phyloP scores from a whole-genome alignment of 75 land plant genomes.

The Picea sitchensis region DNA sequence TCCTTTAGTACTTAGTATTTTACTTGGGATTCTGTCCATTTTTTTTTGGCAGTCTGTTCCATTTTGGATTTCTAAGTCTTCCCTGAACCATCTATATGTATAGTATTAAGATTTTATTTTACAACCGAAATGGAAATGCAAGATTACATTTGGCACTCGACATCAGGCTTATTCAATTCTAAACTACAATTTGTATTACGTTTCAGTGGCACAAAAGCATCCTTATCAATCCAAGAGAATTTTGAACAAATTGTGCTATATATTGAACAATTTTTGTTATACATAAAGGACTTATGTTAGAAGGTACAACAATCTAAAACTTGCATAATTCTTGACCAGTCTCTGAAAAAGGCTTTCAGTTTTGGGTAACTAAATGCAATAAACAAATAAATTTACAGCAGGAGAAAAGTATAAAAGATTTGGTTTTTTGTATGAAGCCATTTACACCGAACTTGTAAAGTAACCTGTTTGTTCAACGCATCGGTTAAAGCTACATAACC shows the following conservation, averaged over 20 bases:
- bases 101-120: background rate
- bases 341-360: background rate
- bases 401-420: background rate
- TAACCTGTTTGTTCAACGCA: too few species aligned
- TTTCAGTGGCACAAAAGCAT: slow-evolving; percentile 1
- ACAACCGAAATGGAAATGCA: background rate
- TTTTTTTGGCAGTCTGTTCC: background rate
- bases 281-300: slow-evolving; percentile 6
- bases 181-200: background rate
- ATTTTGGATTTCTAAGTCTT: background rate
- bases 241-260: slow-evolving; percentile 4
- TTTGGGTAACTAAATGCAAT: background rate
- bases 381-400: background rate
- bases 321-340: background rate
- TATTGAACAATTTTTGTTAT: too few species aligned
- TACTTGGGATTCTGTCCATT: background rate
- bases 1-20: background rate
- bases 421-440: background rate
- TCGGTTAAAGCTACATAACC: too few species aligned
- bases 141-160: background rate
- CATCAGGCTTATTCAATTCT: background rate
- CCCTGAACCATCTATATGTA: background rate
- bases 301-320: background rate
- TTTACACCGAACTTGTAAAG: too few species aligned
- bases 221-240: slow-evolving; percentile 7